Evolutionary conservation across 768 basidiomycete species (phyloP).

Genomic region (Tephrocybe sp.): DNA sequence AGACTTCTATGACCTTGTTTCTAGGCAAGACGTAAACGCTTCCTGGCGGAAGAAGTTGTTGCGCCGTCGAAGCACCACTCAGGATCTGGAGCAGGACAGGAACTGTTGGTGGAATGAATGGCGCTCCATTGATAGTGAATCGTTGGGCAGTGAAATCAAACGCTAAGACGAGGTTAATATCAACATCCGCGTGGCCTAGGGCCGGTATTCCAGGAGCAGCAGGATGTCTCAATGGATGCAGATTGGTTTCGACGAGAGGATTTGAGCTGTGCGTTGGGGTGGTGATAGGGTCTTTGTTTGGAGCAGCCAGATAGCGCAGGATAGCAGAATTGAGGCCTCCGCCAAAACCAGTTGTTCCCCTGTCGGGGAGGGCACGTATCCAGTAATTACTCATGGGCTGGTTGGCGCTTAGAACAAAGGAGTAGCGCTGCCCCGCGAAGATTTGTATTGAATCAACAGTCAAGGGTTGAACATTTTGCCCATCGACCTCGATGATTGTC

Average conservation of each 20-base stretch:
- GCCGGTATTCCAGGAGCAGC: background rate
- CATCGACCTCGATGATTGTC: slow-evolving; percentile 24
- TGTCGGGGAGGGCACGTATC: slow-evolving; percentile 14
- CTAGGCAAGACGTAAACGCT: slow-evolving; percentile 32
- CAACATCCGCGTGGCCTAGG: background rate
- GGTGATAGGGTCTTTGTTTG: background rate
- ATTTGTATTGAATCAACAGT: slow-evolving; percentile 25
- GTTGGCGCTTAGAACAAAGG: background rate
- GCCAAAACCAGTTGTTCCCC: slow-evolving; percentile 26
- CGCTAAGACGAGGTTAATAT: background rate
- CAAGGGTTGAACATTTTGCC: slow-evolving; percentile 19
- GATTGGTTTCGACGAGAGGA: background rate
- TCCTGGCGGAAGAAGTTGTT: slow-evolving; percentile 28
- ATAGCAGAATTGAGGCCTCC: slow-evolving; percentile 7
- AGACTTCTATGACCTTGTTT: slow-evolving; percentile 36
- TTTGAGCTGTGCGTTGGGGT: background rate
- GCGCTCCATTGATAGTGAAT: background rate
- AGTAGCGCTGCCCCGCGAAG: background rate
- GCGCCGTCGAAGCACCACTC: background rate
- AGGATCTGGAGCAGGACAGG: background rate
- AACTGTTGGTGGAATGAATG: background rate
- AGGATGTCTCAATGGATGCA: background rate
- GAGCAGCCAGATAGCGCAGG: background rate
- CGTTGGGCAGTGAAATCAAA: background rate
- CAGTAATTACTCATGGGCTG: background rate